Base-by-base conservation (phyloP, 306 rosid species). In the Cotoneaster glaucophyllus region DNA sequence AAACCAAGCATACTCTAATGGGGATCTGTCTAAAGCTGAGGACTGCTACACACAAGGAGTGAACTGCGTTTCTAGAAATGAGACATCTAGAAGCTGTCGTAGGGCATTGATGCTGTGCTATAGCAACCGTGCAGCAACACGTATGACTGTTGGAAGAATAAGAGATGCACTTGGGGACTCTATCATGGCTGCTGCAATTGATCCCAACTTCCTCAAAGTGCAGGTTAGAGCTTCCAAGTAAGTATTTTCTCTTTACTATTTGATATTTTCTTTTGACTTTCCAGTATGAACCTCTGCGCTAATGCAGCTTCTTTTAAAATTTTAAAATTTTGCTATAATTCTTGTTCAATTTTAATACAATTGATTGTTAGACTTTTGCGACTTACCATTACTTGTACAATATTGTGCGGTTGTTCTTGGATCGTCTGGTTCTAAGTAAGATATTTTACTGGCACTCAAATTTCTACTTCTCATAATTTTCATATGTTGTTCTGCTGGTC, bases 221-320 rank as follows among this genome's bases (percentile, higher is more conserved):
- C 92, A 89, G 76, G 90, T 95, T 76, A 88, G 99, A 92, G 97
- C 96, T 87, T 97, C 97, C 83, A 92, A 92, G 98, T 95, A 88
- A 88, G 97, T 80, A 77, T 78, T 70, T 70, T 3, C 74, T 29
- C 24, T 52, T 41, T 67, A 11, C 32, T 25, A 53, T 34, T 69
- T 77, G 52, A 54, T 29, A 71, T 53, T 67, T 67, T 76, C 34
- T 77, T 80, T 64, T 61, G 13, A 39, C 54, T 34, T 57, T 74
- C 32, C 19, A 25, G 21, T 37, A 58, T 82, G 68, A 65, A 69
- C 67, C 69, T 82, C 70, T 73, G 66, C 82, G 67, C 68, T 24
- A 67, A n/a, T 31, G 41, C 58, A 52, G 41, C n/a, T 7, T n/a
- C 57, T n/a, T 28, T 67, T 59, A 6, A 62, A 2, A 62, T 64